A percentile compares a stretch with the other conserved stretches of the same genome.
Conservation (phyloP, 1,284 basidiomycete genomes). For the Sphaerobolus stellatus region DNA sequence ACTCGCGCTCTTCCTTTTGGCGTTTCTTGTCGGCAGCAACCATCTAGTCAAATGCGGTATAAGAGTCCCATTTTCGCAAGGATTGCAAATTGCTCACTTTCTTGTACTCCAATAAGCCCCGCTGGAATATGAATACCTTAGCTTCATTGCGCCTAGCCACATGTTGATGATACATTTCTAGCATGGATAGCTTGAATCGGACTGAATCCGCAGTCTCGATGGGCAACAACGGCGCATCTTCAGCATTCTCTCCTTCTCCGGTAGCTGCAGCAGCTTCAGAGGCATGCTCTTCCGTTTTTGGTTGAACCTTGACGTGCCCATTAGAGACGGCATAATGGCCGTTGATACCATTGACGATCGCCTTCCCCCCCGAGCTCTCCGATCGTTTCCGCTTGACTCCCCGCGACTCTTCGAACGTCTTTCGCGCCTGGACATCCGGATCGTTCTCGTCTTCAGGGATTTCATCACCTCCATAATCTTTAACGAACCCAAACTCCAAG, state of each 20-base stretch:
- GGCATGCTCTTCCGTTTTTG: slow-evolving; percentile 50
- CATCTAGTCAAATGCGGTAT: slow-evolving; percentile 52
- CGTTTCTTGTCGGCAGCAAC: slow-evolving; percentile 89
- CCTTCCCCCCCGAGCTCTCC: slow-evolving; percentile 35
- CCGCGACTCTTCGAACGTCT: slow-evolving; percentile 50
- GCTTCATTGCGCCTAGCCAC: slow-evolving; percentile 86
- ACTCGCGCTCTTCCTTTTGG: slow-evolving; percentile 88
- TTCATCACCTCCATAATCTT: slow-evolving; percentile 82
- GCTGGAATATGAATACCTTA: slow-evolving; percentile 92
- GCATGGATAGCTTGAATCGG: slow-evolving; percentile 84
- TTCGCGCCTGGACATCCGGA: slow-evolving; percentile 63
- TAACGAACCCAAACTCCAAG: slow-evolving; percentile 89
- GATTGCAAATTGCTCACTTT: slow-evolving; percentile 54
- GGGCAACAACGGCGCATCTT: slow-evolving; percentile 67
- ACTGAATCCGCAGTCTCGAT: slow-evolving; percentile 87
- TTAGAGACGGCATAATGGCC: slow-evolving; percentile 43
- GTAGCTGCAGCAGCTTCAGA: slow-evolving; percentile 4
- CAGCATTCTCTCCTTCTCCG: slow-evolving; percentile 42
- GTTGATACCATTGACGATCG: slow-evolving; percentile 49
- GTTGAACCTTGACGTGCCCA: slow-evolving; percentile 36
- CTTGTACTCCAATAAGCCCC: slow-evolving; percentile 91
- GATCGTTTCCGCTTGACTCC: slow-evolving; percentile 15
- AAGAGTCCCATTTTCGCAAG: neutral
- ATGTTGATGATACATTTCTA: slow-evolving; percentile 92
- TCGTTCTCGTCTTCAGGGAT: slow-evolving; percentile 75